Conservation (phyloP, 2,329 filamentous ascomycete species). For the Bipolaris bicolor region DNA sequence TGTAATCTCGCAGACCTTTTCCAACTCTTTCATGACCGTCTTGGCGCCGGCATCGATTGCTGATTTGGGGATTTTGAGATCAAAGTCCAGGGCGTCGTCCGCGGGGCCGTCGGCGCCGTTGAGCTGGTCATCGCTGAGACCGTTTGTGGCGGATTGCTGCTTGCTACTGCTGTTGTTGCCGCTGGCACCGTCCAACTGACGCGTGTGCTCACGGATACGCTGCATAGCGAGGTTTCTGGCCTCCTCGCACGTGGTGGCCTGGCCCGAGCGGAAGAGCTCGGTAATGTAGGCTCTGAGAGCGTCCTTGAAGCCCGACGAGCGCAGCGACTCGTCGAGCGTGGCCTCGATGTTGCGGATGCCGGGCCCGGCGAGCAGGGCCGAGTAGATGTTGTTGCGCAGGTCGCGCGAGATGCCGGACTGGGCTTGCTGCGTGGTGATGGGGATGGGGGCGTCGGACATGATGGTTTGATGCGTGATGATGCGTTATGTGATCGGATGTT, state of each 20-base stretch:
- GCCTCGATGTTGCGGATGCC: conserved; percentile 63
- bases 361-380: conserved; percentile 55
- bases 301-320: conserved; percentile 65
- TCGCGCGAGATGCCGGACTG: conserved; percentile 50
- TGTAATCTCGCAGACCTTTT: conserved; percentile 55
- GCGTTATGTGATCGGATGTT: not conserved
- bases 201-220: conserved; percentile 35
- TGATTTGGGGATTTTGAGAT: conserved; percentile 55
- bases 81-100: conserved; percentile 47
- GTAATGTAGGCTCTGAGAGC: conserved; percentile 61
- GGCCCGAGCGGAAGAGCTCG: conserved; percentile 63
- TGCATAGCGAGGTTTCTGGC: conserved; percentile 60
- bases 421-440: conserved; percentile 45
- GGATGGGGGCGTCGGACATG: conserved; percentile 26
- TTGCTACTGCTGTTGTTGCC: no score
- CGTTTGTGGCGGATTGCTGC: conserved; percentile 37
- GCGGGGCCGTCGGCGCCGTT: conserved; percentile 16
- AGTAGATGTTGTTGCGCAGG: conserved; percentile 52
- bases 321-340: conserved; percentile 60
- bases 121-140: not conserved
- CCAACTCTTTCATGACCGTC: conserved; percentile 59
- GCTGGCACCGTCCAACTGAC: conserved; percentile 19
- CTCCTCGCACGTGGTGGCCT: conserved; percentile 63
- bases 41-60: conserved; percentile 59
- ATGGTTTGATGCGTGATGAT: not conserved